Evolutionary conservation across 495 filamentous ascomycete species (phyloP).

Genomic region (Trypethelium eluteriae): DNA sequence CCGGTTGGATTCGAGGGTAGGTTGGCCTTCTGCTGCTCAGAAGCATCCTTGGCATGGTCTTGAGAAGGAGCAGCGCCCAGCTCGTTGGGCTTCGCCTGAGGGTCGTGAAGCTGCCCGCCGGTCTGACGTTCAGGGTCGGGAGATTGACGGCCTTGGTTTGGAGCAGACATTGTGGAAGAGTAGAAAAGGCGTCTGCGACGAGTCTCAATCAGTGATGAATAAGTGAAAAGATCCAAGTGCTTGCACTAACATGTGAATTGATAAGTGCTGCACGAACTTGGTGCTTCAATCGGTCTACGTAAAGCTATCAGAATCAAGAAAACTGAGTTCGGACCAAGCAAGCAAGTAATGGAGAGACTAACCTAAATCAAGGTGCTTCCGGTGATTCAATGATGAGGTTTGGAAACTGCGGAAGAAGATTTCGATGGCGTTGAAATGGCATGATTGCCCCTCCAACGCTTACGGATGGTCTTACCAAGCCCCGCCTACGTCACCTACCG

Average conservation of each 20-base stretch:
- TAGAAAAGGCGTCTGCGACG: neutral
- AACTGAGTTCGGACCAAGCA: neutral
- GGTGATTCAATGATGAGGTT: conserved; percentile 2
- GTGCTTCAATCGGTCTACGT: too few species aligned
- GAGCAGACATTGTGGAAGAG: conserved; percentile 47
- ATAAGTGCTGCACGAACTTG: too few species aligned
- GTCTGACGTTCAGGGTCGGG: conserved; percentile 64
- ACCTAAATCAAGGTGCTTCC: neutral
- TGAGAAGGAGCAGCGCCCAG: conserved; percentile 41
- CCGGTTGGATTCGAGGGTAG: conserved; percentile 58
- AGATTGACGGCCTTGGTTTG: conserved; percentile 66
- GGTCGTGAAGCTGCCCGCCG: conserved; percentile 55
- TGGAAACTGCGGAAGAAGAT: neutral
- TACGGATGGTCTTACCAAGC: conserved; percentile 3
- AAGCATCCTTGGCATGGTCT: conserved; percentile 43
- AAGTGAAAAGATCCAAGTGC: too few species aligned
- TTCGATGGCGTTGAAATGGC: neutral
- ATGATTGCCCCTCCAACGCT: conserved; percentile 9
- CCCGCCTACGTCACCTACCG: conserved; percentile 8
- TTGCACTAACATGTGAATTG: too few species aligned
- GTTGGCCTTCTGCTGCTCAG: conserved; percentile 34
- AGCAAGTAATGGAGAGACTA: neutral
- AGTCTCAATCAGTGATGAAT: neutral
- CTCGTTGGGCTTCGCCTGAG: conserved; percentile 44
- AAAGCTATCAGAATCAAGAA: neutral